These are phyloP conservation scores for Leishmania turanica DNA, from an alignment of 208 protist species.

Conservation along the genomic window DNA sequence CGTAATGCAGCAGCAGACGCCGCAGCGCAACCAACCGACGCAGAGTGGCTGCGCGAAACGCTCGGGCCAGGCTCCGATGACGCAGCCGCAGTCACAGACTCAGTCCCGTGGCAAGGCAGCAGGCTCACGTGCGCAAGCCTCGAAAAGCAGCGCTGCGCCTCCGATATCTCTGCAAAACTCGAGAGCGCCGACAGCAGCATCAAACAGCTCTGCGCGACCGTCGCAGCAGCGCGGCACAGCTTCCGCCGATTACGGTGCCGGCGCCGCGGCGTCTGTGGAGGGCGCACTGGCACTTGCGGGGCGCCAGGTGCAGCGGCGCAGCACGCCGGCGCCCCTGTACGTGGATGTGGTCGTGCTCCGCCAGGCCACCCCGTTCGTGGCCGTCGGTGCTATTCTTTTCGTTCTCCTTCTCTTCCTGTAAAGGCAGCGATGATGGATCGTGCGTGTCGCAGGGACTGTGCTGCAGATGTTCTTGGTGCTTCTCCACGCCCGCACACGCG, in stretches of 20 bases:
- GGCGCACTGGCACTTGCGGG: not conserved
- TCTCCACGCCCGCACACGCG: not conserved
- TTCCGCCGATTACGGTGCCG: not conserved
- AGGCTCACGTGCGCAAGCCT: not conserved
- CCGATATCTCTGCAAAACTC: not conserved
- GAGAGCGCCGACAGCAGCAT: not conserved
- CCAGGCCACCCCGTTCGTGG: conserved; percentile 28
- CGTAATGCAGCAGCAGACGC: not conserved
- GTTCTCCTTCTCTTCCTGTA: conserved; percentile 27
- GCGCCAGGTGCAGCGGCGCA: not conserved
- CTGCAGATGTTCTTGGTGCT: not conserved
- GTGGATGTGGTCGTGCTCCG: conserved; percentile 18
- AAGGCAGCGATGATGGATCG: not conserved
- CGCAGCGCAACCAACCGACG: not conserved
- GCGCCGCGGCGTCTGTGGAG: not conserved
- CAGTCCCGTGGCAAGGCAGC: not conserved
- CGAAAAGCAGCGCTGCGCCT: not conserved
- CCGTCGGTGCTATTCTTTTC: conserved; percentile 14
- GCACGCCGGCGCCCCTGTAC: not conserved
- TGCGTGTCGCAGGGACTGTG: not conserved
- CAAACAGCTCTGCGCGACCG: not conserved
- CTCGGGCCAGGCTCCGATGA: not conserved
- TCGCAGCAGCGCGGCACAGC: not conserved
- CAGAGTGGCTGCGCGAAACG: not conserved
- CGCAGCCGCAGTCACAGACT: not conserved